Evolutionary conservation across 2,329 filamentous ascomycete genomes (phyloP).

Genomic region (Fusarium albidum): DNA sequence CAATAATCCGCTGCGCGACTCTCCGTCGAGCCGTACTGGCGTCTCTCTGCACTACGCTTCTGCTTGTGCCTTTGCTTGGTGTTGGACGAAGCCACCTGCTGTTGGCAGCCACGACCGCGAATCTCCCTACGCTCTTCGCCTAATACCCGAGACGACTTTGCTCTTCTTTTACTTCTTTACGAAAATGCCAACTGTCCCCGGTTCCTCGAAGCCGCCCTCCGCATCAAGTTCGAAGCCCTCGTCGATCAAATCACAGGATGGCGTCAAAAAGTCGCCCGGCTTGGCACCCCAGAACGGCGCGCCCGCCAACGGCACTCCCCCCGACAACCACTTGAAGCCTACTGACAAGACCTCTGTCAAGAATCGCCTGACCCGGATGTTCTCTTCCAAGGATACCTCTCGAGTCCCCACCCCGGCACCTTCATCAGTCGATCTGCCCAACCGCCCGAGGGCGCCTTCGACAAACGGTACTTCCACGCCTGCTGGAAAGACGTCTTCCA

Average conservation of each 20-base stretch:
- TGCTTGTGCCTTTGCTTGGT: constrained; percentile 25
- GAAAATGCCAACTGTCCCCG: constrained; percentile 46
- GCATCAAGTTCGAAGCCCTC: constrained; percentile 58
- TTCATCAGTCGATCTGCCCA: constrained; percentile 44
- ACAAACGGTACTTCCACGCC: constrained; percentile 48
- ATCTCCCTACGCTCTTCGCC: constrained; percentile 8
- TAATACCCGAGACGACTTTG: constrained; percentile 20
- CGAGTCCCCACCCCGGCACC: constrained; percentile 45
- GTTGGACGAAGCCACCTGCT: constrained; percentile 28
- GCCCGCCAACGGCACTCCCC: constrained; percentile 38
- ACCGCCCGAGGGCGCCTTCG: constrained; percentile 48
- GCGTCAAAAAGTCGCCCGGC: constrained; percentile 50
- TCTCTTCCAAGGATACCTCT: constrained; percentile 64
- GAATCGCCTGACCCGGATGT: constrained; percentile 71
- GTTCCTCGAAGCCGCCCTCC: constrained; percentile 50
- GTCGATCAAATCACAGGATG: constrained; percentile 59
- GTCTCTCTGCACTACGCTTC: constrained; percentile 22
- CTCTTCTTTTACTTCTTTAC: constrained; percentile 7
- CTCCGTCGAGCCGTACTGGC: constrained; percentile 33
- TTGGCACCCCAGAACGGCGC: constrained; percentile 51
- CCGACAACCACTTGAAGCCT: constrained; percentile 36
- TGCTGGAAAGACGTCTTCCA: constrained; percentile 54
- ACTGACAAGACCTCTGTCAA: constrained; percentile 69
- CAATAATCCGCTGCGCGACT: constrained; percentile 33
- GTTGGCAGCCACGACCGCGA: constrained; percentile 12